These are phyloP conservation scores for Monosporascus ibericus DNA, from an alignment of 2,329 filamentous ascomycete genomes.

Conservation along the genomic window DNA sequence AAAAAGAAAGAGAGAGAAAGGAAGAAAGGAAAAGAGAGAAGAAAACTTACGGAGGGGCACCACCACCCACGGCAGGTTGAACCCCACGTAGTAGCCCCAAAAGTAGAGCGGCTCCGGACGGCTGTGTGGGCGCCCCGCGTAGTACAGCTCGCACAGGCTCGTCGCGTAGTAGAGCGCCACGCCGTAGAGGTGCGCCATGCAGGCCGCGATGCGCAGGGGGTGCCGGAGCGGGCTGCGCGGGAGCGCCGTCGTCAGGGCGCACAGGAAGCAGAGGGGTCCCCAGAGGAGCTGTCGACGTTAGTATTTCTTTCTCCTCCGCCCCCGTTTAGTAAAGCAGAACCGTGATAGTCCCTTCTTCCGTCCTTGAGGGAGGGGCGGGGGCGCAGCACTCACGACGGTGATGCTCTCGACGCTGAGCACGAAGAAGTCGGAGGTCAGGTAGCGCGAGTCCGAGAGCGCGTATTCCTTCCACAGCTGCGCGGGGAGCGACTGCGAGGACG, in stretches of 20 bases:
- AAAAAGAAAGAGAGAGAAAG: background rate
- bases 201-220: constrained; percentile 43
- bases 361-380: too few species aligned
- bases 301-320: background rate
- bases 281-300: constrained; percentile 38
- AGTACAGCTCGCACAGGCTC: constrained; percentile 41
- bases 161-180: constrained; percentile 58
- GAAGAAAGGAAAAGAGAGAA: background rate
- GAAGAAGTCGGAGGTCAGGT: constrained; percentile 74
- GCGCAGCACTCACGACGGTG: constrained; percentile 56
- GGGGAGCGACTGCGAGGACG: constrained; percentile 63
- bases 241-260: constrained; percentile 35
- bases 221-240: constrained; percentile 40
- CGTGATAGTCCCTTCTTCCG: too few species aligned
- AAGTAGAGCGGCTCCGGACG: constrained; percentile 56
- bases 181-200: constrained; percentile 53
- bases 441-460: constrained; percentile 77
- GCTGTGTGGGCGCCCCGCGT: constrained; percentile 43
- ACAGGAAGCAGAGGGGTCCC: constrained; percentile 52
- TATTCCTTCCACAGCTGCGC: constrained; percentile 95
- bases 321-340: background rate
- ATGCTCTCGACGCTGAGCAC: constrained; percentile 84
- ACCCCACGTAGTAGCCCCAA: constrained; percentile 57
- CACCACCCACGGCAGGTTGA: constrained; percentile 56
- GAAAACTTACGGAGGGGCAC: constrained; percentile 46